These are phyloP conservation scores for Lactifluus hygrophoroides DNA, from an alignment of 768 basidiomycete genomes.

Conservation along the genomic window DNA sequence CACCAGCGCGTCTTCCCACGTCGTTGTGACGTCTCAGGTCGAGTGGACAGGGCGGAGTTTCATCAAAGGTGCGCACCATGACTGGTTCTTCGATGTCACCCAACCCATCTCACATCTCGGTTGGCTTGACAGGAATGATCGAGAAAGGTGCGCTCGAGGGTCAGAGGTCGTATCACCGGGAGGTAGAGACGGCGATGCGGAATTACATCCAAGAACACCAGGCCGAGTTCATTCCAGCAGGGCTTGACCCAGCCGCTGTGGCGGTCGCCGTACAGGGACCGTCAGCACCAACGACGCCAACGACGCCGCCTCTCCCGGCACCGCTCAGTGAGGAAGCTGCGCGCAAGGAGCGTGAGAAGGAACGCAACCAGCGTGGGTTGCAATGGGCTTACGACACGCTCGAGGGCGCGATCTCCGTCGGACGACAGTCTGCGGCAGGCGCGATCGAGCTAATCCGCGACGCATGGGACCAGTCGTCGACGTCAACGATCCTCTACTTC, in stretches of 20 bases:
- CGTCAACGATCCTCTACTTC: conserved; percentile 62
- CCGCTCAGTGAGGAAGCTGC: conserved; percentile 29
- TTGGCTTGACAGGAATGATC: conserved; percentile 63
- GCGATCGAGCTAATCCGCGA: conserved; percentile 73
- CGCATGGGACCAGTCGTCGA: conserved; percentile 69
- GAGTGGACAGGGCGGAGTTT: conserved; percentile 97
- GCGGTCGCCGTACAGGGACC: conserved; percentile 37
- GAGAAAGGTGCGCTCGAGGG: conserved; percentile 88
- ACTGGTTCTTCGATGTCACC: neutral
- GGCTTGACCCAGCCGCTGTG: conserved; percentile 52
- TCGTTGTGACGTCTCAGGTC: conserved; percentile 83
- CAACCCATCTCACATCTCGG: neutral
- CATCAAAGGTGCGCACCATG: conserved; percentile 66
- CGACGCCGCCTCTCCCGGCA: conserved; percentile 18
- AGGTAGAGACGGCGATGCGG: conserved; percentile 79
- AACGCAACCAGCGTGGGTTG: conserved; percentile 49
- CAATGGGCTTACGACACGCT: conserved; percentile 89
- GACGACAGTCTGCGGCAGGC: conserved; percentile 55
- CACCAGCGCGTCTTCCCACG: conserved; percentile 59
- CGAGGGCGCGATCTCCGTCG: conserved; percentile 67
- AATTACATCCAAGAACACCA: conserved; percentile 84
- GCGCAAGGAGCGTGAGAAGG: conserved; percentile 41
- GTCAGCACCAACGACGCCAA: conserved; percentile 20
- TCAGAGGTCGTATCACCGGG: conserved; percentile 78
- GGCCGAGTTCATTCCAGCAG: conserved; percentile 82